phyloP scores from a whole-genome alignment of 139 green algal genomes.

The Astrephomene gubernaculifera region DNA sequence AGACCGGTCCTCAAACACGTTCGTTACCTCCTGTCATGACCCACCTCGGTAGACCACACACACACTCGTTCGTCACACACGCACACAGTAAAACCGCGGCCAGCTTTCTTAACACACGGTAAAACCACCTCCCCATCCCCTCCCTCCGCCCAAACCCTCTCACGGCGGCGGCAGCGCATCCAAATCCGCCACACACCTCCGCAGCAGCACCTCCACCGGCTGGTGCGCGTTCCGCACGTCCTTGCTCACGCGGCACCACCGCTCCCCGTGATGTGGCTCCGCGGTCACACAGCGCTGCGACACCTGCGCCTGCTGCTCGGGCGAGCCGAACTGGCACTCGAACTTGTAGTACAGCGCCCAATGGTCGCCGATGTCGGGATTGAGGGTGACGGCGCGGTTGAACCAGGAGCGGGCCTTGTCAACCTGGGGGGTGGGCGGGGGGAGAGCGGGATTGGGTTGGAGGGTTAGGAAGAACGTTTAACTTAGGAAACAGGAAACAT shows the following conservation, averaged over 20 bases:
- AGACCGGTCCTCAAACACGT: too few relatives aligned
- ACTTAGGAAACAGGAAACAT: not conserved
- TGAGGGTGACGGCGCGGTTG: conserved; percentile 84
- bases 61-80: too few relatives aligned
- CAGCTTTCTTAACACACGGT: too few relatives aligned
- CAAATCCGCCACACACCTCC: conserved; percentile 58
- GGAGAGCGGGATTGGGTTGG: not conserved
- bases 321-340: conserved; percentile 67
- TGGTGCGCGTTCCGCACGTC: conserved; percentile 79
- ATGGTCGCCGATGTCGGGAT: conserved; percentile 91
- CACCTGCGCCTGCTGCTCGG: conserved; percentile 45
- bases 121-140: not conserved
- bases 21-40: too few relatives aligned
- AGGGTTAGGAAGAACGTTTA: not conserved
- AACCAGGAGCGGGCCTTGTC: conserved; percentile 95
- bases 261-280: conserved; percentile 93
- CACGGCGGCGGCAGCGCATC: conserved; percentile 61
- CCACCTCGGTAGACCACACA: too few relatives aligned
- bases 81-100: too few relatives aligned
- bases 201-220: conserved; percentile 75
- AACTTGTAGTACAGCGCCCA: conserved; percentile 92
- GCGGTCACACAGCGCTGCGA: conserved; percentile 48
- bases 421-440: conserved; percentile 46
- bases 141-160: too few relatives aligned
- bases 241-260: conserved; percentile 90